Percentiles rank a stretch among this genome's conserved stretches.
Evolutionary conservation across 1,284 basidiomycete genomes (phyloP).

Genomic region (Ustilago nuda): DNA sequence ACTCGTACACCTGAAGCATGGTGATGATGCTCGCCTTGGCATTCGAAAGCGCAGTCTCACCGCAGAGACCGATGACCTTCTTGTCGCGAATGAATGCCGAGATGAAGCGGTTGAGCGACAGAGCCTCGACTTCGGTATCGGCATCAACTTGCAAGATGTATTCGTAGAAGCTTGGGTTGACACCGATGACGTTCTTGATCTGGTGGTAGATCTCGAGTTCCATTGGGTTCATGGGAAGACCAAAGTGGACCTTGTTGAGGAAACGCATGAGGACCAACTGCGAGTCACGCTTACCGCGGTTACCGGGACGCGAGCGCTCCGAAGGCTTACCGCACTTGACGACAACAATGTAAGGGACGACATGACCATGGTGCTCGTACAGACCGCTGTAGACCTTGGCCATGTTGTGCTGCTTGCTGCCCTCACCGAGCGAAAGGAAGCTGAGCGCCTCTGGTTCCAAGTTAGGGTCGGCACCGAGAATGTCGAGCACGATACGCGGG

Average conservation of each 20-base stretch:
- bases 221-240: constrained; percentile 92
- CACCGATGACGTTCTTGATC: constrained; percentile 99
- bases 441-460: constrained; percentile 93
- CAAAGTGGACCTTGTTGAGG: constrained; percentile 98
- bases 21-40: constrained; percentile 93
- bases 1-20: constrained; percentile 87
- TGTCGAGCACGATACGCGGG: constrained; percentile 88
- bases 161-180: constrained; percentile 98
- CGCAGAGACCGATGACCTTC: constrained; percentile 91
- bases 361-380: constrained; percentile 93
- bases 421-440: constrained; percentile 93
- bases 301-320: constrained; percentile 90
- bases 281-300: constrained; percentile 78
- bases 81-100: constrained; percentile 89
- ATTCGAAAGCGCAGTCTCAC: constrained; percentile 89
- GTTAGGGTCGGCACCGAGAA: constrained; percentile 92
- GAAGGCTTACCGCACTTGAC: constrained; percentile 96
- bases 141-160: constrained; percentile 97
- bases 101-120: constrained; percentile 87
- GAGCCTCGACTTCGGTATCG: constrained; percentile 86
- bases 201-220: constrained; percentile 99
- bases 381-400: constrained; percentile 97
- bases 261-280: constrained; percentile 97
- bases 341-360: constrained; percentile 95
- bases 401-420: constrained; percentile 96